phyloP scores from a whole-genome alignment of 2,329 filamentous ascomycete species.

The Colletotrichum noveboracense region DNA sequence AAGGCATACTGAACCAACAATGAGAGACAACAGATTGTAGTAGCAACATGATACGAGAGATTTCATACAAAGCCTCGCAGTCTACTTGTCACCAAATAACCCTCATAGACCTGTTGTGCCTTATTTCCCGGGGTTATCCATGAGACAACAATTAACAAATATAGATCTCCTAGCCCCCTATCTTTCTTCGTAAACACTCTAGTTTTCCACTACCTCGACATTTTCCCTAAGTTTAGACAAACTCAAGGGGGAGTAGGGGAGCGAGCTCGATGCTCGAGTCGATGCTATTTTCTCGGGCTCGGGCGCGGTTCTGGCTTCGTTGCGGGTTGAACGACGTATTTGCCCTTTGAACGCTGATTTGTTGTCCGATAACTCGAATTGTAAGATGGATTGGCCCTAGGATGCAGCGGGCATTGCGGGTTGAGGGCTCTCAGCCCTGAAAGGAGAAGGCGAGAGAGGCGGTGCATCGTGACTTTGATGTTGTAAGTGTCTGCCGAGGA shows the following conservation, averaged over 20 bases:
- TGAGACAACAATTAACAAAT: not conserved
- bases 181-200: no score
- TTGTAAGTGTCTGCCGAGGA: not conserved
- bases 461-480: not conserved
- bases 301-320: not conserved
- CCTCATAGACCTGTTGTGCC: not conserved
- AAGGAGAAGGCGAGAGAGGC: not conserved
- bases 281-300: not conserved
- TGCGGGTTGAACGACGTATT: not conserved
- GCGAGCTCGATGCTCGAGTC: not conserved
- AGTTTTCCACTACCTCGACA: not conserved
- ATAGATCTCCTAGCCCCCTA: no score
- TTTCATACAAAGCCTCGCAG: no score
- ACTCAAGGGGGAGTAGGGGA: not conserved
- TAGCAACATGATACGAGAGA: no score
- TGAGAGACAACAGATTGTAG: not conserved
- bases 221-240: fast-evolving
- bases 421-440: not conserved
- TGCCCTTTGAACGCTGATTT: fast-evolving
- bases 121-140: not conserved
- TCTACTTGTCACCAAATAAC: not conserved
- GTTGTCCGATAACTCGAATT: not conserved
- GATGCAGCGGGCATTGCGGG: not conserved
- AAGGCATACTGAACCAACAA: not conserved
- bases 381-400: not conserved